Conservation (phyloP, 83 land plant genomes). For the Larix sibirica region DNA sequence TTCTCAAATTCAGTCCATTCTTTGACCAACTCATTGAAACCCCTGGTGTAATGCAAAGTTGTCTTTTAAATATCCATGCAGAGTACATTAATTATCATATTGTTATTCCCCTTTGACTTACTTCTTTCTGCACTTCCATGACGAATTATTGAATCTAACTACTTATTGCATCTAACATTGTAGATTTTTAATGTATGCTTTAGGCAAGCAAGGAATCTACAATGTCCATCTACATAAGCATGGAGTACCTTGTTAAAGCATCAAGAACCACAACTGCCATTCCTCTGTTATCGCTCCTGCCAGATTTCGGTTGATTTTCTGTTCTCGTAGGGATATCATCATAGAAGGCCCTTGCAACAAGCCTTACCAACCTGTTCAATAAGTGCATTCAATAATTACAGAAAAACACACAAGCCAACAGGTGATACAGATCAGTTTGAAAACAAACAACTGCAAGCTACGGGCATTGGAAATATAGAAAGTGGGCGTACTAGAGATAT, state of each 20-base stretch:
- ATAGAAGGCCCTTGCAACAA: constrained; percentile 90
- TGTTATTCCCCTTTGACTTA: too few species aligned
- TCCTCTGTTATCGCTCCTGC: constrained; percentile 86
- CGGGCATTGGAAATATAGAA: background rate
- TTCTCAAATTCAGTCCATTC: background rate
- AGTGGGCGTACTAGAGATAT: background rate
- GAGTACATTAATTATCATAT: too few species aligned
- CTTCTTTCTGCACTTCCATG: too few species aligned
- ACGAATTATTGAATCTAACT: too few species aligned
- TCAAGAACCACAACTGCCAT: constrained; percentile 94
- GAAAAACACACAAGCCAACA: background rate
- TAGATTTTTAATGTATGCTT: background rate
- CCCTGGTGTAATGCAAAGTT: background rate
- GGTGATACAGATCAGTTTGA: background rate
- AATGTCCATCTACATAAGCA: background rate
- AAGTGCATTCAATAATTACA: background rate
- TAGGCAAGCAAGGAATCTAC: background rate
- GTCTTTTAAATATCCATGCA: background rate
- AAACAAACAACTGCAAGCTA: background rate
- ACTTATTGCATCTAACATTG: background rate
- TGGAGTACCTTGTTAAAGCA: constrained; percentile 66
- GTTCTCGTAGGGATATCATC: constrained; percentile 85
- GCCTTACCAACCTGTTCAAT: constrained; percentile 72
- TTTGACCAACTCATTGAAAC: background rate
- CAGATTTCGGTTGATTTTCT: constrained; percentile 80